A percentile compares a stretch with the other conserved stretches of the same genome.
Conservation (phyloP, 202 grass and related monocot species). For the Tripidium arundinaceum region DNA sequence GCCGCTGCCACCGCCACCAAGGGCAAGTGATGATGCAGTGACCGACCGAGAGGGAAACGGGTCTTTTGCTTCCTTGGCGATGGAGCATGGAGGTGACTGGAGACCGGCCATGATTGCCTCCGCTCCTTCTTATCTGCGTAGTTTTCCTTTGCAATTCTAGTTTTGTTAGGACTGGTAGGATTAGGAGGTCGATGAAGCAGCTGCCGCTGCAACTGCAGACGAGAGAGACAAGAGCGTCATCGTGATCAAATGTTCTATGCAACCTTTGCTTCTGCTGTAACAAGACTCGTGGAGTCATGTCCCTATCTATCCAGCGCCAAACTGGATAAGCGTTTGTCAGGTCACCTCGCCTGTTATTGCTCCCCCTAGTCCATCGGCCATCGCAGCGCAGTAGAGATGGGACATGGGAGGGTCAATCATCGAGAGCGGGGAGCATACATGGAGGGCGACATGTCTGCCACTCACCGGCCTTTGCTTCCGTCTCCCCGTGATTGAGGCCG, state of each 20-base stretch:
- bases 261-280: slow-evolving; percentile 12
- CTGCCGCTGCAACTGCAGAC: background rate
- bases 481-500: background rate
- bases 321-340: slow-evolving; percentile 8
- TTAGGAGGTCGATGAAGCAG: slow-evolving; percentile 17
- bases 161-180: slow-evolving; percentile 30
- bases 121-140: slow-evolving; percentile 14
- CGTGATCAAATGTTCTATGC: slow-evolving; percentile 8
- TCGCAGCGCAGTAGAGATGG: too few relatives aligned
- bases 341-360: background rate
- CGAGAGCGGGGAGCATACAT: background rate
- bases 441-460: background rate
- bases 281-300: background rate
- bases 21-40: background rate
- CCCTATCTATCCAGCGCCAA: background rate
- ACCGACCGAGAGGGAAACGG: background rate
- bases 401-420: too few relatives aligned
- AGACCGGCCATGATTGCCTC: slow-evolving; percentile 27
- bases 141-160: slow-evolving; percentile 7
- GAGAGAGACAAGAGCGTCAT: background rate
- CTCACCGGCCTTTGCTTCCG: background rate
- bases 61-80: background rate
- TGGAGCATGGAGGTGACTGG: slow-evolving; percentile 19
- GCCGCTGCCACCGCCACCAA: background rate
- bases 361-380: background rate